Base-by-base conservation (phyloP, 2,329 filamentous ascomycete species). In the Ascochyta rabiei region DNA sequence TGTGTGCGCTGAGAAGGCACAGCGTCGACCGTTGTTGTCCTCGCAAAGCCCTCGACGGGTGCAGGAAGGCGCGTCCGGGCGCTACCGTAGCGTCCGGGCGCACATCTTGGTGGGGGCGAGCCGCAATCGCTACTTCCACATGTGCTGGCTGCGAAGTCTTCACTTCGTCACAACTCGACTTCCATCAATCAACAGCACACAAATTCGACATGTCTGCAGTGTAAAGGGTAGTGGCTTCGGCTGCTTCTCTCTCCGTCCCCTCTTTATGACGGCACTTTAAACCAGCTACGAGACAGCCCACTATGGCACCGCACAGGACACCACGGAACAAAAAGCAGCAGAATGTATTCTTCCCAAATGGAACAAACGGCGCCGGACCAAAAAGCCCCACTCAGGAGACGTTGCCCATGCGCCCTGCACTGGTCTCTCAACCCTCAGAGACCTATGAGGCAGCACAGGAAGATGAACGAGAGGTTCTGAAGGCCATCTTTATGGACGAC, bases 401-500 rank as follows among this genome's bases (percentile, higher is more conserved):
- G 47, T 59, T 71, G 38, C 67, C 68, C 38, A 62, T 69, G 31
- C 63, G 71, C 45, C 65, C 68, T 58, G 70, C 71, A 15, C 65
- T 75, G 35, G 59, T 56, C 26, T 60, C 64, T 57, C 72, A 60
- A 66, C 77, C 77, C 35, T 82, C 82, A 54, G 80, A 92, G 70
- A 64, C 63, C 54, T 96, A 97, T 77, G 85, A 87, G 61, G 89
- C 96, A 76, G 86, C 90, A 30, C 95, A 98, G 77, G 82, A 89
- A 68, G 90, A 96, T 71, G 95, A 98, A 78, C 82, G 96, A 53
- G 85, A 95, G 71, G 93, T 87, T 39, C 81, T 98, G 55, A 84
- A 89, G 67, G 90, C 93, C 37, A 96, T 98, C 44, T 98, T 95
- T 71, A 89, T 88, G 63, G 91, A 96, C 56, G 93, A 97, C 70